Percentiles rank a stretch among this genome's conserved stretches.
phyloP scores from a whole-genome alignment of 441 rosid species.

The Croton setiger region DNA sequence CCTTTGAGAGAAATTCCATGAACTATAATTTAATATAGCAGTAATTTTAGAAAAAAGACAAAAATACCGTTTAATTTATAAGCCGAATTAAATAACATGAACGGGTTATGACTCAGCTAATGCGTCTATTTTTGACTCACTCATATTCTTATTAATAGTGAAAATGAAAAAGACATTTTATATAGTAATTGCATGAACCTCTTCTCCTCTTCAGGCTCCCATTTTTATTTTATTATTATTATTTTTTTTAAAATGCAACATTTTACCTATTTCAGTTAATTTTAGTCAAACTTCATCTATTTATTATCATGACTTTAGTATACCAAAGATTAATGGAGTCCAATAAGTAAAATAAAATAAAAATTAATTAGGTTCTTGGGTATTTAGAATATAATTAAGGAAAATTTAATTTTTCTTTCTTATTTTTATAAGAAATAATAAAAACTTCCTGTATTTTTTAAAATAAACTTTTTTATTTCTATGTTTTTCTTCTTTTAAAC shows the following conservation, averaged over 20 bases:
- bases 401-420: too few relatives aligned
- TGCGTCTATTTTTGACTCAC: conserved; percentile 6
- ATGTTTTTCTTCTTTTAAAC: too few relatives aligned
- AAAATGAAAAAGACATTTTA: not conserved
- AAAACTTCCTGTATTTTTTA: too few relatives aligned
- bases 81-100: not conserved
- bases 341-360: not conserved
- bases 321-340: not conserved
- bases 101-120: not conserved
- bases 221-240: too few relatives aligned
- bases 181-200: conserved; percentile 1
- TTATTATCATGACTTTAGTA: not conserved
- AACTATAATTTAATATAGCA: too few relatives aligned
- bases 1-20: too few relatives aligned
- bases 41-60: too few relatives aligned
- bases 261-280: not conserved
- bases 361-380: not conserved
- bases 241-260: too few relatives aligned
- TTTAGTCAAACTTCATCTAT: not conserved
- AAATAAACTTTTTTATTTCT: too few relatives aligned
- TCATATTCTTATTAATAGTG: not conserved
- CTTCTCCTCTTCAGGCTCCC: not conserved
- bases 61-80: not conserved
- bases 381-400: not conserved
- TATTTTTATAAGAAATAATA: too few relatives aligned